Percentiles rank a stretch among this genome's conserved stretches.
Evolutionary conservation across 2,329 filamentous ascomycete genomes (phyloP).

Genomic region (Trichoderma sp.): DNA sequence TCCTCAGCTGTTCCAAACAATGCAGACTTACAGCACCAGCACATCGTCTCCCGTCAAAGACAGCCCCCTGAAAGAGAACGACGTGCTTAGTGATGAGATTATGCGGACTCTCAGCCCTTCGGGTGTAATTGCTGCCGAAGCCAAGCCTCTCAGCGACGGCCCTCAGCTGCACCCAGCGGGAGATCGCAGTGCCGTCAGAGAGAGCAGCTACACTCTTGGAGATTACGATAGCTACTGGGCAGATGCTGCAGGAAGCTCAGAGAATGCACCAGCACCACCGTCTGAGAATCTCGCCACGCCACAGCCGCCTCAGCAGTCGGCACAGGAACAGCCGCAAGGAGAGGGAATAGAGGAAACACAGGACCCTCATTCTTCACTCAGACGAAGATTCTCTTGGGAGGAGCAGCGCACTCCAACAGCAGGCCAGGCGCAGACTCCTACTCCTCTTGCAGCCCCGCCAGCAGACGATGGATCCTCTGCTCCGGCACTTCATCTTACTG

Average conservation of each 20-base stretch:
- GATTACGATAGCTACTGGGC: slow-evolving; percentile 71
- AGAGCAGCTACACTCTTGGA: slow-evolving; percentile 64
- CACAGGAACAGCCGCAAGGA: not conserved
- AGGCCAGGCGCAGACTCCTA: not conserved
- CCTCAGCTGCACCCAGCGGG: slow-evolving; percentile 29
- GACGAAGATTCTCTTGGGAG: slow-evolving; percentile 44
- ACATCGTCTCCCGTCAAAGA: slow-evolving; percentile 61
- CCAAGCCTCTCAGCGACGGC: slow-evolving; percentile 26
- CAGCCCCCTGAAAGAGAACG: slow-evolving; percentile 68
- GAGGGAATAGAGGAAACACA: not conserved
- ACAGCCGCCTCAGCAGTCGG: slow-evolving; percentile 1
- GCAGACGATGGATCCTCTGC: slow-evolving; percentile 1
- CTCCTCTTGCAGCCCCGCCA: not conserved
- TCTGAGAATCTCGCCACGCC: not conserved
- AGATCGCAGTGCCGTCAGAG: slow-evolving; percentile 38
- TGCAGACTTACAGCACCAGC: slow-evolving; percentile 50
- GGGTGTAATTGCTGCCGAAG: slow-evolving; percentile 30
- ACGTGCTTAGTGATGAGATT: slow-evolving; percentile 72
- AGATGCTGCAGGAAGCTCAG: slow-evolving; percentile 33
- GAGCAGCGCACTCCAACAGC: not conserved
- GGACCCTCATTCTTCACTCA: slow-evolving; percentile 23
- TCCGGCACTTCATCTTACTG: slow-evolving; percentile 7
- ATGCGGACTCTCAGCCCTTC: slow-evolving; percentile 65
- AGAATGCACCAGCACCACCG: not conserved
- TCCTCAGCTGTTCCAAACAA: slow-evolving; percentile 43